A percentile compares a stretch with the other conserved stretches of the same genome.
Conservation (phyloP, 768 basidiomycete genomes). For the Chalciporus piperatus region DNA sequence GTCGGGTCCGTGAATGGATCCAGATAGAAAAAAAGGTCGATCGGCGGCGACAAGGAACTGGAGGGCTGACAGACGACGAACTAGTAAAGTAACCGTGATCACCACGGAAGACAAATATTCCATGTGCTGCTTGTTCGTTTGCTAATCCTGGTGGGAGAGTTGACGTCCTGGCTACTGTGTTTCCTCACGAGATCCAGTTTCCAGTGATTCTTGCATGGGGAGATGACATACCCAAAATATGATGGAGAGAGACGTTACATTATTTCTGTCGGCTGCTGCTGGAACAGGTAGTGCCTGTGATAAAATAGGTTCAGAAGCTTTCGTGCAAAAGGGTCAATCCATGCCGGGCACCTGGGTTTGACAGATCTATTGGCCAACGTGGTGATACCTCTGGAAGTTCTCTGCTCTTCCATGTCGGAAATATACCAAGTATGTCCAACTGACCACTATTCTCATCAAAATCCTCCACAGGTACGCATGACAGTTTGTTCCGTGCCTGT, state of each 20-base stretch:
- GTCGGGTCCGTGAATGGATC: neutral
- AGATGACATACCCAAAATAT: neutral
- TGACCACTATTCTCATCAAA: constrained; percentile 14
- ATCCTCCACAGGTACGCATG: constrained; percentile 18
- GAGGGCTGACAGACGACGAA: constrained; percentile 16
- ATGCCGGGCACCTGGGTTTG: neutral
- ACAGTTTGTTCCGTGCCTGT: constrained; percentile 18
- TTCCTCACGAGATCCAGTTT: neutral
- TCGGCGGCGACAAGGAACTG: constrained; percentile 8
- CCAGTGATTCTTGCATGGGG: neutral
- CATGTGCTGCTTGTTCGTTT: neutral
- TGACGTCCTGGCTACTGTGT: too few species aligned
- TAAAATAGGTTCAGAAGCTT: constrained; percentile 1
- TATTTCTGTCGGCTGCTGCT: constrained; percentile 4
- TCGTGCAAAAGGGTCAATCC: neutral
- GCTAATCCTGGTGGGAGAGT: neutral
- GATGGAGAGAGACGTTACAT: constrained; percentile 5
- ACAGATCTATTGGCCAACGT: constrained; percentile 5
- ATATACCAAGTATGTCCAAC: constrained; percentile 7
- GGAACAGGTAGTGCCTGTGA: neutral
- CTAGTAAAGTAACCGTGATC: constrained; percentile 1
- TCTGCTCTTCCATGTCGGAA: constrained; percentile 11
- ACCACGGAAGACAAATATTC: neutral
- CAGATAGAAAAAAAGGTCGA: constrained; percentile 3
- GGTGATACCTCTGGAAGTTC: neutral